A percentile compares a stretch with the other conserved stretches of the same genome.
Evolutionary conservation across 2,329 filamentous ascomycete genomes (phyloP).

Genomic region (Fusarium sp.): DNA sequence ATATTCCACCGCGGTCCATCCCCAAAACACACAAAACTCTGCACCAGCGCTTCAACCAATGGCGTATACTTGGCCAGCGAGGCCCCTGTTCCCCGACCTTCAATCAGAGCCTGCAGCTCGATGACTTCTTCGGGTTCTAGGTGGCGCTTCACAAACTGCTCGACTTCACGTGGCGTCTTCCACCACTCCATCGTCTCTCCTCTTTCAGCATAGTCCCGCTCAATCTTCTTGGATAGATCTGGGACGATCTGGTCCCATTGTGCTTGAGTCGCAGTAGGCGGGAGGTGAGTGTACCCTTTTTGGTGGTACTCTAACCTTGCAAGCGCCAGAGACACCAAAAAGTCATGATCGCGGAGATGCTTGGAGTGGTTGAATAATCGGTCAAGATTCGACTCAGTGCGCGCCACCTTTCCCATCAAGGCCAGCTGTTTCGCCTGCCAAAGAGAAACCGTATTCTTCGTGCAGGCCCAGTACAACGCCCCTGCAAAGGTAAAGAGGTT

Average conservation of each 20-base stretch:
- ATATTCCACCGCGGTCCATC: conserved; percentile 43
- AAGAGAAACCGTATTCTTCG: conserved; percentile 32
- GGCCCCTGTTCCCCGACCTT: conserved; percentile 32
- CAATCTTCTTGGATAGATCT: conserved; percentile 14
- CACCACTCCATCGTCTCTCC: conserved; percentile 36
- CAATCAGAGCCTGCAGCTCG: conserved; percentile 32
- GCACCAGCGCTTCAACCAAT: conserved; percentile 32
- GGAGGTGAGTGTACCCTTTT: conserved; percentile 32
- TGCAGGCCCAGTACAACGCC: conserved; percentile 42
- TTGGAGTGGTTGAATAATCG: conserved; percentile 41
- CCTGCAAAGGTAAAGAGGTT: conserved; percentile 38
- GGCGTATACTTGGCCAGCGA: conserved; percentile 22
- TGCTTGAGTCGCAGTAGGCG: neutral
- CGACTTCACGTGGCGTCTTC: conserved; percentile 37
- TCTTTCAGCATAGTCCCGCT: conserved; percentile 24
- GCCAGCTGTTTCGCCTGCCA: conserved; percentile 37
- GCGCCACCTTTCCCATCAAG: neutral
- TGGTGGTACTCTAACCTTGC: conserved; percentile 36
- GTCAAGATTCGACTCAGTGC: conserved; percentile 16
- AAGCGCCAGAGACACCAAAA: conserved; percentile 34
- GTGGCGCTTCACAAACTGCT: conserved; percentile 32
- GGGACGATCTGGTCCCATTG: conserved; percentile 4
- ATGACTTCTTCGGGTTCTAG: conserved; percentile 25
- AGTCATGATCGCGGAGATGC: conserved; percentile 33
- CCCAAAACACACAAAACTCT: conserved; percentile 42